These are phyloP conservation scores for Penicillium palitans DNA, from an alignment of 2,329 filamentous ascomycete species.

Conservation along the genomic window DNA sequence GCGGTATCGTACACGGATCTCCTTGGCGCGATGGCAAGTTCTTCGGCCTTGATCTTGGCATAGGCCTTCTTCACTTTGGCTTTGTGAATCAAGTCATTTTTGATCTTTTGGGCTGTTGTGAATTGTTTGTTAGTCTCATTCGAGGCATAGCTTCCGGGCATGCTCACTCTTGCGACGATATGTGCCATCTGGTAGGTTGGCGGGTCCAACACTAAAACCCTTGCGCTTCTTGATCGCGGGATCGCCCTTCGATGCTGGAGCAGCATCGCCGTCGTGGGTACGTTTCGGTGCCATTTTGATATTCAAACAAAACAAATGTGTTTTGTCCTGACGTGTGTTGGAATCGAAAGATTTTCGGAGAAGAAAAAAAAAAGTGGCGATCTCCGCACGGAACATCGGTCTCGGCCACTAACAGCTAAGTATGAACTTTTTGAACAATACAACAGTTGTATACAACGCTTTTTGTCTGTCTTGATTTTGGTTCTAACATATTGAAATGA, in stretches of 20 bases:
- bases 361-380: conserved; percentile 22
- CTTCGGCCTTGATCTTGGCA: conserved; percentile 74
- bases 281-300: conserved; percentile 61
- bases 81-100: conserved; percentile 83
- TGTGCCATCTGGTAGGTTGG: conserved; percentile 85
- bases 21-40: conserved; percentile 41
- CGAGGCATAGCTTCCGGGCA: not conserved
- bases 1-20: conserved; percentile 37
- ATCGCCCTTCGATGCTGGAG: conserved; percentile 30
- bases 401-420: conserved; percentile 1
- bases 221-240: conserved; percentile 57
- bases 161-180: conserved; percentile 73
- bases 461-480: not conserved
- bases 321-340: conserved; percentile 1
- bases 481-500: not conserved
- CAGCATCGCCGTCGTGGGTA: conserved; percentile 49
- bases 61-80: conserved; percentile 93
- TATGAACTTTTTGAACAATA: not conserved
- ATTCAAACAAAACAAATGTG: not conserved
- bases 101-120: conserved; percentile 76
- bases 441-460: not conserved
- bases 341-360: conserved; percentile 3
- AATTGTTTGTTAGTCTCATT: conserved; percentile 5
- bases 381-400: conserved; percentile 16
- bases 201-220: conserved; percentile 83